phyloP scores from a whole-genome alignment of 768 basidiomycete genomes.

The Saitozyma sp. region DNA sequence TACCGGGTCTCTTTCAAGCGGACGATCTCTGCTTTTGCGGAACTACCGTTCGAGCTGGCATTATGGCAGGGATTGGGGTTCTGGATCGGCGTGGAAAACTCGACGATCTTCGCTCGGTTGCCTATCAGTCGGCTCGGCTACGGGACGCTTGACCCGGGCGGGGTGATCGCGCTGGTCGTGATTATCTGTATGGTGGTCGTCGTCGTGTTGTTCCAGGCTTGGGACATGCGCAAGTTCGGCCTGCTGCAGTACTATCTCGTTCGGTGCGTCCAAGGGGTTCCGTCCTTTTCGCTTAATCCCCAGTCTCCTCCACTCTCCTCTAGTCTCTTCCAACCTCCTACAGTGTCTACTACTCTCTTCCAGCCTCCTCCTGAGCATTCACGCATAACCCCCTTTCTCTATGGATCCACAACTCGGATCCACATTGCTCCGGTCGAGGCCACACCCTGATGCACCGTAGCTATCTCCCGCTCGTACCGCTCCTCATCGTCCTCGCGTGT shows the following conservation, averaged over 20 bases:
- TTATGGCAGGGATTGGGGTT: slow-evolving; percentile 43
- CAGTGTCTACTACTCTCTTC: too few relatives aligned
- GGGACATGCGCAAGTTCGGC: slow-evolving; percentile 30
- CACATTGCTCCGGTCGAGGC: background rate
- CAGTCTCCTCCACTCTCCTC: background rate
- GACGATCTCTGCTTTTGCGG: slow-evolving; percentile 24
- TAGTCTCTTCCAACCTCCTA: too few relatives aligned
- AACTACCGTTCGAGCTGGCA: slow-evolving; percentile 33
- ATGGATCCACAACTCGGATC: background rate
- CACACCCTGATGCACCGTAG: slow-evolving; percentile 5
- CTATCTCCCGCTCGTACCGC: slow-evolving; percentile 32
- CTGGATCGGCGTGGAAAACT: slow-evolving; percentile 43
- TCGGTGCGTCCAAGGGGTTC: slow-evolving; percentile 17
- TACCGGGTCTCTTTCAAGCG: slow-evolving; percentile 33
- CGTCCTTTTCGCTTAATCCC: background rate
- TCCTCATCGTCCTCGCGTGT: slow-evolving; percentile 34
- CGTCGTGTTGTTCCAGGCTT: slow-evolving; percentile 32
- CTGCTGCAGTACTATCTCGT: slow-evolving; percentile 34
- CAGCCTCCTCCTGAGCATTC: too few relatives aligned
- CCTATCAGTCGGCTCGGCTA: slow-evolving; percentile 37
- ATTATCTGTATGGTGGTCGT: slow-evolving; percentile 28
- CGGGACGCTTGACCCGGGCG: slow-evolving; percentile 26
- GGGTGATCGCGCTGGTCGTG: slow-evolving; percentile 23
- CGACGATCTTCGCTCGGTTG: slow-evolving; percentile 34
- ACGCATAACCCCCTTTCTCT: too few relatives aligned